Base-by-base conservation (phyloP, 1,284 basidiomycete genomes). In the Puccinia triticina region DNA sequence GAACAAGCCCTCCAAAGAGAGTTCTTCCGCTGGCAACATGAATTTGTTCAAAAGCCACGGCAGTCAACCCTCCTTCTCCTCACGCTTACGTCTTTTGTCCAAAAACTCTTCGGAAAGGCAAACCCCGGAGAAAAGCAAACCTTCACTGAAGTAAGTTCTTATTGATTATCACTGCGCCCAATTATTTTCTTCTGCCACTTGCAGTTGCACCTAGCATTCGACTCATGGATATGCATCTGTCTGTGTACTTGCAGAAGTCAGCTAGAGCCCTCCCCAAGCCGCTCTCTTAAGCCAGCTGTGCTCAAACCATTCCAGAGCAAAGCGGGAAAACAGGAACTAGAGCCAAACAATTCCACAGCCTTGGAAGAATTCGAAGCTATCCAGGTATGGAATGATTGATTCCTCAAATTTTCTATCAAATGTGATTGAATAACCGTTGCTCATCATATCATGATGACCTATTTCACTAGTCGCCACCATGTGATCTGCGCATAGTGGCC, bases 1-100 rank as follows among this genome's bases (percentile, higher is more conserved):
- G 40, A 48, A 53, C 48, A 74, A 74, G 21, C 26, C 26, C 18
- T n/a, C 72, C 21, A 57, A 40, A 53, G 72, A 74, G 2, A 74
- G 18, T n/a, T 14, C 26, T 29, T 57, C 50, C 2, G 4, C 50
- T 50, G 32, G 72, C 34, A 53, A 57, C 34, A 74, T 74, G 72
- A 53, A 48, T 74, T 40, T 74, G 29, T 55, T 55, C 29, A 74
- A 74, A 55, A 21, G 46, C 34, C 46, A 34, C 4, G 50, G 26
- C 21, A 2, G 11, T 57, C 46, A 74, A 34, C 32, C 72, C 46
- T 71, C 69, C n/a, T 71, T 71, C 26, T 74, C 50, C 32, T 74
- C 32, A 37, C 72, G 72, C 34, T 34, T 74, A 21, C 72, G 72
- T 40, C 50, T 74, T 2, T 74, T 74, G 50, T 74, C 72, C 26